Percentiles rank a stretch among this genome's conserved stretches.
These are phyloP conservation scores for Tetrahymena borealis DNA, from an alignment of 73 alveolate genomes.

Conservation along the genomic window DNA sequence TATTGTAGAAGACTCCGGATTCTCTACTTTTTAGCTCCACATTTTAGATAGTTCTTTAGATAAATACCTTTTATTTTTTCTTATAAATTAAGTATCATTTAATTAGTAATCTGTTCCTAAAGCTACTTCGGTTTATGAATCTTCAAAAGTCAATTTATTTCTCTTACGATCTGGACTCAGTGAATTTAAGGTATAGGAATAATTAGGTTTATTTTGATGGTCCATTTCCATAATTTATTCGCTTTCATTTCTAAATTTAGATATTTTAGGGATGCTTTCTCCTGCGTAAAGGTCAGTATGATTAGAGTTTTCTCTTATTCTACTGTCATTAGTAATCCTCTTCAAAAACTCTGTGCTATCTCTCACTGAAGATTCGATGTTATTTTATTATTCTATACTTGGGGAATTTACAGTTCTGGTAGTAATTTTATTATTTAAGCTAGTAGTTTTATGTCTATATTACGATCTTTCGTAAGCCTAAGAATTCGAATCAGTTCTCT, in stretches of 20 bases:
- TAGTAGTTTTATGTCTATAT: background rate
- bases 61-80: background rate
- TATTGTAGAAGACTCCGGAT: background rate
- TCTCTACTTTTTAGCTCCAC: background rate
- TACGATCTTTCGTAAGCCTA: too few relatives aligned
- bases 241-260: background rate
- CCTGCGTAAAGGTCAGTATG: too few relatives aligned
- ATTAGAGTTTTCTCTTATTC: too few relatives aligned
- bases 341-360: background rate
- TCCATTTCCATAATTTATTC: too few relatives aligned
- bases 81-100: background rate
- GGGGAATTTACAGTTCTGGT: background rate
- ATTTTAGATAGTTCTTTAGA: background rate
- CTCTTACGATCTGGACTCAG: too few relatives aligned
- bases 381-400: background rate
- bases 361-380: background rate
- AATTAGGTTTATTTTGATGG: too few relatives aligned
- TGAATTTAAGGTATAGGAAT: background rate
- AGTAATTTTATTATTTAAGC: background rate
- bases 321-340: too few relatives aligned
- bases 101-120: background rate
- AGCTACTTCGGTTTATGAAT: too few relatives aligned
- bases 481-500: too few relatives aligned
- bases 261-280: background rate
- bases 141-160: too few relatives aligned